These are phyloP conservation scores for Dipteronia dyeriana DNA, from an alignment of 345 rosid species.

Conservation along the genomic window DNA sequence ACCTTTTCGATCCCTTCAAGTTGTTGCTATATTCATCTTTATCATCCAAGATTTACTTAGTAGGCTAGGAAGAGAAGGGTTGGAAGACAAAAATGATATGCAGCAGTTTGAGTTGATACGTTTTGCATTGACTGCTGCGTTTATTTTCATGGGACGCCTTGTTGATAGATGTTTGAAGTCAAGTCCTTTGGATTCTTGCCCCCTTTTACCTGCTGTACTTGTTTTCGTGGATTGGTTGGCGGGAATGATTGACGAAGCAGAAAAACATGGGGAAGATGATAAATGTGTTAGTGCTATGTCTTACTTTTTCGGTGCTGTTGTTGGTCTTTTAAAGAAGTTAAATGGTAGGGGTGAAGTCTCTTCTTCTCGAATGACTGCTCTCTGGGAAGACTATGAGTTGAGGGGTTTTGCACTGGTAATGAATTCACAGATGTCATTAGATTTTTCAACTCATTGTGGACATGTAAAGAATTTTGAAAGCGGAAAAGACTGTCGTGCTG, in stretches of 20 bases:
- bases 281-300: slow-evolving; percentile 52
- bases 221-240: slow-evolving; percentile 77
- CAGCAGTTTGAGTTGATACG: slow-evolving; percentile 35
- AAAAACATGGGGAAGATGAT: slow-evolving; percentile 41
- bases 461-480: slow-evolving; percentile 40
- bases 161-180: slow-evolving; percentile 62
- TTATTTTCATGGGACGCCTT: slow-evolving; percentile 70
- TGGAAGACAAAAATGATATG: slow-evolving; percentile 22
- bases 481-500: slow-evolving; percentile 51
- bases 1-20: slow-evolving; percentile 71
- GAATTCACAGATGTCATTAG: slow-evolving; percentile 39
- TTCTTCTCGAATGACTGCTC: slow-evolving; percentile 37
- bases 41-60: slow-evolving; percentile 43
- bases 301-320: slow-evolving; percentile 57
- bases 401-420: slow-evolving; percentile 73
- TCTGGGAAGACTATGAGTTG: slow-evolving; percentile 93
- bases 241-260: slow-evolving; percentile 43
- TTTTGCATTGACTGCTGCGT: slow-evolving; percentile 45
- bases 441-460: slow-evolving; percentile 56
- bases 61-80: slow-evolving; percentile 27
- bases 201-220: slow-evolving; percentile 71
- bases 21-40: slow-evolving; percentile 66
- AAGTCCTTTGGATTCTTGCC: slow-evolving; percentile 44
- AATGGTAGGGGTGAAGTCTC: slow-evolving; percentile 26
- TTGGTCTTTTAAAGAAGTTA: slow-evolving; percentile 48